phyloP scores from a whole-genome alignment of 2,329 filamentous ascomycete genomes.

The Cordyceps militaris region DNA sequence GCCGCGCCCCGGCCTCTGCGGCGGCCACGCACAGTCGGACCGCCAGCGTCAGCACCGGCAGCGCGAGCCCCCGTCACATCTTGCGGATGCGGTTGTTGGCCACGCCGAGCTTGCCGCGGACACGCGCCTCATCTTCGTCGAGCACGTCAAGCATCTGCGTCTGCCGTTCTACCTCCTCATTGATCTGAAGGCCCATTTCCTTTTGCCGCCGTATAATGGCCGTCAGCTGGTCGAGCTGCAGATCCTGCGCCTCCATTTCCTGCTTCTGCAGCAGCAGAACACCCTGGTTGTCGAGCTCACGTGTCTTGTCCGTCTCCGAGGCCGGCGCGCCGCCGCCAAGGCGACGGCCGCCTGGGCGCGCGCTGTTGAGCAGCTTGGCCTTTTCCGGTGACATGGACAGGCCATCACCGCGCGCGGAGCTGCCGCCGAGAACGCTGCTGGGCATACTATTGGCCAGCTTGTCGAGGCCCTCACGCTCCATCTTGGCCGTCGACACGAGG shows the following conservation, averaged over 20 bases:
- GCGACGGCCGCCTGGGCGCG: constrained; percentile 49
- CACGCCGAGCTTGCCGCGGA: constrained; percentile 62
- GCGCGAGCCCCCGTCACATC: constrained; percentile 40
- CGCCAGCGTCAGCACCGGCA: constrained; percentile 15
- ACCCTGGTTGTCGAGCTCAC: constrained; percentile 69
- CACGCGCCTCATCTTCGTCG: constrained; percentile 58
- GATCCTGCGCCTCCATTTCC: constrained; percentile 68
- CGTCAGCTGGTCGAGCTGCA: constrained; percentile 60
- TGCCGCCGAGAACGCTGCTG: constrained; percentile 29
- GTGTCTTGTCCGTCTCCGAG: constrained; percentile 67
- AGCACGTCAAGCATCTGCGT: constrained; percentile 62
- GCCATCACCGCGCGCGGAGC: neutral
- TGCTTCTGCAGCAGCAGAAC: constrained; percentile 67
- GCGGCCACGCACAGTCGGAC: constrained; percentile 23
- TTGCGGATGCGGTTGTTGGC: constrained; percentile 66
- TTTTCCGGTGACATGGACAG: constrained; percentile 43
- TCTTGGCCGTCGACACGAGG: constrained; percentile 59
- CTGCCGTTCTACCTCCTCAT: constrained; percentile 65
- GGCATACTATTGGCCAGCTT: constrained; percentile 56
- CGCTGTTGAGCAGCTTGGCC: constrained; percentile 35
- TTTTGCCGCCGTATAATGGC: constrained; percentile 65
- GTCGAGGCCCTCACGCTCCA: constrained; percentile 71
- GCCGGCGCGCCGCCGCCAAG: constrained; percentile 66
- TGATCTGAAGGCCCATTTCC: constrained; percentile 71
- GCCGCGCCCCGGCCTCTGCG: constrained; percentile 26